Evolutionary conservation across 192 early-diverging fungal genomes (phyloP), one percentile per base, ranked within the genome.

Genomic region (Linnemannia elongata): DNA sequence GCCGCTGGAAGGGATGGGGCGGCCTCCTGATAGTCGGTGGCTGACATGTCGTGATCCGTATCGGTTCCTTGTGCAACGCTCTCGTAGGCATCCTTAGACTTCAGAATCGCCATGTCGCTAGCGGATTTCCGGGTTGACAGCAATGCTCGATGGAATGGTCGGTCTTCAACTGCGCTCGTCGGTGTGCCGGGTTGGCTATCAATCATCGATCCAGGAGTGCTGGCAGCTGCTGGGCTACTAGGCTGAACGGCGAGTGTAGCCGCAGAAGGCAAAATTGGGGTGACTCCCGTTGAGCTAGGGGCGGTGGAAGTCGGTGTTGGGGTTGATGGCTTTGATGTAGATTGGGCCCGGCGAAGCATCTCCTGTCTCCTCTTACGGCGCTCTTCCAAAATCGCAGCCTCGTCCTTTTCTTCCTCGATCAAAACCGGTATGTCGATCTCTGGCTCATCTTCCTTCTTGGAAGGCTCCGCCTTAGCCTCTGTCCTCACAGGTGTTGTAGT

Each of bases 141-240:
- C 68, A 80, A 45, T 74, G 86, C 39, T 76, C 80, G 66, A 75
- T 90, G 79, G 83, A 85, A 83, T 80, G 85, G 92, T 72, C 94
- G 91, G 60, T 92, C 91, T 75, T 97, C 94, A 77, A 96, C 93
- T 3, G 91, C 92, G 33, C 93, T 93, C 9, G 92, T 77, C 76
- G 97, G 97, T 35, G 91, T 89, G 4, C 92, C 94, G 3, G 97
- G 97, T 85, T 96, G 93, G 80, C 97, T 97, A 84, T 97, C 96
- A 35, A 94, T 94, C 4, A 95, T 92, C 35, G 93, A 92, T 22
- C 81, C 88, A 54, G 81, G 76, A 15, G 85, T 75, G 88, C 78
- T 74, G 54, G 68, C 47, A 57, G 76, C 74, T 57, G 78, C 49
- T 49, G 80, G 81, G 55, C 81, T 75, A 78, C 77, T 69, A 44